These are phyloP conservation scores for Akanthomyces muscarius DNA, from an alignment of 2,329 filamentous ascomycete genomes.

Conservation along the genomic window DNA sequence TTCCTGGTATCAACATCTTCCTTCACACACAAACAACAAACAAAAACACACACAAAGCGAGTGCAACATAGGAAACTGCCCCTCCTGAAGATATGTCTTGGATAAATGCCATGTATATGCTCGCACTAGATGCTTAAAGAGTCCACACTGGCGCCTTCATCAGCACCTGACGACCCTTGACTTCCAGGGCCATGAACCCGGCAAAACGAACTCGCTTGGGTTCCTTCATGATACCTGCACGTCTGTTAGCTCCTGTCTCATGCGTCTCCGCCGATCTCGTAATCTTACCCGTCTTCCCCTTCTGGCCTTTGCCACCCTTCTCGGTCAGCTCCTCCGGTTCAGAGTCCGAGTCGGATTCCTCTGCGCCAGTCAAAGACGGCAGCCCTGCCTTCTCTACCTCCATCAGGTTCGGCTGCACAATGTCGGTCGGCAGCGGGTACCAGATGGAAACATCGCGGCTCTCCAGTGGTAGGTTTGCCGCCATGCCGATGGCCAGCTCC, in stretches of 20 bases:
- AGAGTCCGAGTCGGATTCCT: conserved; percentile 35
- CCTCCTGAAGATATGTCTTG: background rate
- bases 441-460: conserved; percentile 84
- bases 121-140: conserved; percentile 28
- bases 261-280: conserved; percentile 8
- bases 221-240: conserved; percentile 42
- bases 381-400: conserved; percentile 74
- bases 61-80: background rate
- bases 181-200: conserved; percentile 70
- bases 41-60: background rate
- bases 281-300: conserved; percentile 39
- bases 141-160: conserved; percentile 73
- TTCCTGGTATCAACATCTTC: conserved; percentile 14
- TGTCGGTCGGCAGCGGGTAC: conserved; percentile 75
- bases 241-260: conserved; percentile 24
- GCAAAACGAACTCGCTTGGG: conserved; percentile 64
- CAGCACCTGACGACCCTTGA: conserved; percentile 70
- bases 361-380: conserved; percentile 53
- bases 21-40: background rate
- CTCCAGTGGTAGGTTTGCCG: conserved; percentile 82
- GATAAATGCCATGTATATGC: conserved; percentile 13
- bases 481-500: conserved; percentile 81
- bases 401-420: conserved; percentile 71
- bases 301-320: conserved; percentile 41
- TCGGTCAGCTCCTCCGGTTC: conserved; percentile 36